Evolutionary conservation across 2,329 filamentous ascomycete genomes (phyloP).

Genomic region (Stromatinia cepivora): DNA sequence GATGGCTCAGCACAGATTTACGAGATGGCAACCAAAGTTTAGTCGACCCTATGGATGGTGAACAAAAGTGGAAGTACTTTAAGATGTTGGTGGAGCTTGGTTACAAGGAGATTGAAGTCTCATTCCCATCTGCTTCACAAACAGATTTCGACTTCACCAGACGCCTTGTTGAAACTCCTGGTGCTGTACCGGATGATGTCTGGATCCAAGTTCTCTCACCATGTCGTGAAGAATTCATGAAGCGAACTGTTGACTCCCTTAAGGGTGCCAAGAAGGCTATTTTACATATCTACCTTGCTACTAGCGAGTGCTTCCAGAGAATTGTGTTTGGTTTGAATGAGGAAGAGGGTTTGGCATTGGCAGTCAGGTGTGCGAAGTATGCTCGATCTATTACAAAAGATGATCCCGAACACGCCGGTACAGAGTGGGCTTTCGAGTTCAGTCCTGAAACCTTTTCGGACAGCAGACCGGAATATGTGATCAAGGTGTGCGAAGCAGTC

Average conservation of each 20-base stretch:
- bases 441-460: conserved; percentile 90
- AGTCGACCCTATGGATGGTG: conserved; percentile 91
- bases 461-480: conserved; percentile 76
- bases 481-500: conserved; percentile 86
- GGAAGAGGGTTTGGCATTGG: conserved; percentile 77
- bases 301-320: conserved; percentile 90
- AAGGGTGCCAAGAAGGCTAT: conserved; percentile 90
- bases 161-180: conserved; percentile 80
- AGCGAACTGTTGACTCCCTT: conserved; percentile 83
- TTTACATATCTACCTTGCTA: conserved; percentile 93
- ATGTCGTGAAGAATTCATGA: conserved; percentile 88
- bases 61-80: conserved; percentile 95
- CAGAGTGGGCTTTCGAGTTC: conserved; percentile 79
- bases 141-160: conserved; percentile 96
- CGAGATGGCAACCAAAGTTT: conserved; percentile 94
- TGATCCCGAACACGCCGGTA: conserved; percentile 56
- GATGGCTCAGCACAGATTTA: conserved; percentile 87
- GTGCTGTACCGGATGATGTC: conserved; percentile 82
- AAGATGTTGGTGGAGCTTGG: conserved; percentile 89
- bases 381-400: conserved; percentile 89
- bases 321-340: conserved; percentile 88
- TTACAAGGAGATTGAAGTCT: conserved; percentile 97
- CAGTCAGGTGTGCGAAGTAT: conserved; percentile 81
- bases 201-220: conserved; percentile 90
- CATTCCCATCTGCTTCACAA: conserved; percentile 90